Base-by-base conservation (phyloP, 257 asterid species). In the Solanum ossicruentum region DNA sequence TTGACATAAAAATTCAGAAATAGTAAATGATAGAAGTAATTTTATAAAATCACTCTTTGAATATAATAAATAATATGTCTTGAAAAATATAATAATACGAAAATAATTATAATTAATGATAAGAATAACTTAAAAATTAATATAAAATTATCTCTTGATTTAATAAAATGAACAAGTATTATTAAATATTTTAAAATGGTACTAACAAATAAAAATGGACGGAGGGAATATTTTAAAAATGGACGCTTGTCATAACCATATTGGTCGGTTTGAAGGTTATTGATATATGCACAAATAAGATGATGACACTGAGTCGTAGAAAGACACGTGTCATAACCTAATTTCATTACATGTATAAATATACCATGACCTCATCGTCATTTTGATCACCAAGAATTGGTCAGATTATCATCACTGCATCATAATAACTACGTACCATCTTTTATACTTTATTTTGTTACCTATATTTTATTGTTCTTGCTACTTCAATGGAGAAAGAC, bases 1-100 rank as follows among this genome's bases (percentile, higher is more conserved):
- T 32, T 32, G 0, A 32, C 0, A 32, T 1, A 32, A 32, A 1
- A 0, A 32, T 32, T 3, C 3, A 32, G 0, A 32, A 32, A 0
- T 32, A 32, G 3, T 32, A 32, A 32, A 2, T 32, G 3, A 32
- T 32, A 32, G 0, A 32, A 1, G 3, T 32, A 32, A 32, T 32
- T 32, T 32, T 32, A 32, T 32, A 32, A 32, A 32, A 32, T 32
- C 3, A 32, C 36, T 32, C 3, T 0, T 32, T 32, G 3, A 32
- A 32, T 32, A 32, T 32, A 2, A 32, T 32, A 2, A 32, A 32
- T 32, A 32, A 32, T 2, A 28, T 32, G 0, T 32, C 3, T 32
- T 32, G 3, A 32, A 32, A 32, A 32, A 32, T 32, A 3, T 32
- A 32, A 3, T 32, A 32, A 32, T 32, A 3, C 0, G 3, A 32